Evolutionary conservation across 352 stramenopile species (phyloP), one percentile per base, ranked within the genome.

Genomic region (Phytophthora cryptogea): DNA sequence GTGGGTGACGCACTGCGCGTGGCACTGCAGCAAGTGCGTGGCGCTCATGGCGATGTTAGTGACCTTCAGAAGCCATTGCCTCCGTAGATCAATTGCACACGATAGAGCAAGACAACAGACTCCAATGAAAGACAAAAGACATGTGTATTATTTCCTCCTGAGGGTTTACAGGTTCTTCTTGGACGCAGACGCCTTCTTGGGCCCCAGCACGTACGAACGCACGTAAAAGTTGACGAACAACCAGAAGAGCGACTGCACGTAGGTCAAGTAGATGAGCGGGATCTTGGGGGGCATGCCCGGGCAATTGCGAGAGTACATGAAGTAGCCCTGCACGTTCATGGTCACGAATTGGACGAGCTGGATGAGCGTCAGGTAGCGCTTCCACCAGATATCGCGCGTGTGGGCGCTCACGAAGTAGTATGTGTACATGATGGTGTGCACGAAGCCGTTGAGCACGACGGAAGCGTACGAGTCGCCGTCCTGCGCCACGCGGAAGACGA

Each of bases 401-500:
- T 98, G 92, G 69, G 97, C 93, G 74, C 87, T 96, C 33, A 98
- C 94, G 63, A 98, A 98, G 89, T 98, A 99, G 79, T 99, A 99
- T 5, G 89, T 98, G 86, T 99, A 99, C 95, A 99, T 98, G 68
- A 99, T 94, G 33, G 92, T 98, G 78, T 99, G 96, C 58, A 99
- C 97, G 70, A 97, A 97, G 59, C 90, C 89, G 72, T 99, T 99
- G 40, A 98, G 74, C 16, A 98, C 68, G 56, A 98, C 93, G 30
- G 95, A 98, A 14, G 97, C 76, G 78, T 95, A 99, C 57, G 97
- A 91, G 78, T 98, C 95, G 61, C 92, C 94, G 72, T 98, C 94
- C 61, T 98, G 97, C 30, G 89, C 89, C 4, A 93, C 80, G 69
- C 97, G 92, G 39, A 92, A 81, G 64, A 95, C 95, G 28, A 98